These are phyloP conservation scores for Suillus plorans DNA, from an alignment of 768 basidiomycete genomes.

Conservation along the genomic window DNA sequence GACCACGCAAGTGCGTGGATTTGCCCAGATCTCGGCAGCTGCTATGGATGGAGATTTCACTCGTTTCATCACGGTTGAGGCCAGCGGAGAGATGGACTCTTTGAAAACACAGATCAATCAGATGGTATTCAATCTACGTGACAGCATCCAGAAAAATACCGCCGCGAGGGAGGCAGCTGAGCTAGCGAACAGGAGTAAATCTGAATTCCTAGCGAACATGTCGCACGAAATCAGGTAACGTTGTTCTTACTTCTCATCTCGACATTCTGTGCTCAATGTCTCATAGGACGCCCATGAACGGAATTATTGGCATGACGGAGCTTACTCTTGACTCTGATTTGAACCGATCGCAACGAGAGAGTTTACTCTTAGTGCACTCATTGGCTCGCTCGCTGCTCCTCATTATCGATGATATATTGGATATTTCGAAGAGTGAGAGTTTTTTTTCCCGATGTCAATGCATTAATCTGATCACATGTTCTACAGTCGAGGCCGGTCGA, in stretches of 20 bases:
- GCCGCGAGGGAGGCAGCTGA: constrained; percentile 97
- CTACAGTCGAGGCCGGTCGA: constrained; percentile 91
- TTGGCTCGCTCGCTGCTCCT: constrained; percentile 89
- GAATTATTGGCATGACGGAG: constrained; percentile 99
- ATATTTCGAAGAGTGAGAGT: constrained; percentile 95
- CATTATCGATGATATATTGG: constrained; percentile 99
- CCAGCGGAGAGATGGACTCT: constrained; percentile 98
- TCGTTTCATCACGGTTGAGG: constrained; percentile 98
- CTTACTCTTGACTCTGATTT: constrained; percentile 95
- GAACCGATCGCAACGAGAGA: constrained; percentile 92
- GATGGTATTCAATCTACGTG: constrained; percentile 97
- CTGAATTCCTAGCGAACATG: constrained; percentile 99
- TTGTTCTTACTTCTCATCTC: constrained; percentile 25
- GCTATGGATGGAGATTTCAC: constrained; percentile 99
- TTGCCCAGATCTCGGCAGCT: constrained; percentile 97
- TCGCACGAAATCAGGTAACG: constrained; percentile 87
- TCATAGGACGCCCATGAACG: constrained; percentile 97
- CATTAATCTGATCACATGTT: constrained; percentile 10
- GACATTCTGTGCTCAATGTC: constrained; percentile 6
- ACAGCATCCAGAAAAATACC: constrained; percentile 98
- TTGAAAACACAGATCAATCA: constrained; percentile 99
- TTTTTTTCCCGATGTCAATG: background rate
- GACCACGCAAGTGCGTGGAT: constrained; percentile 98
- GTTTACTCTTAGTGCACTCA: constrained; percentile 91
- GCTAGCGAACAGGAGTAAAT: constrained; percentile 95